Conservation (phyloP, 306 rosid genomes). For the Vachellia collinsii region DNA sequence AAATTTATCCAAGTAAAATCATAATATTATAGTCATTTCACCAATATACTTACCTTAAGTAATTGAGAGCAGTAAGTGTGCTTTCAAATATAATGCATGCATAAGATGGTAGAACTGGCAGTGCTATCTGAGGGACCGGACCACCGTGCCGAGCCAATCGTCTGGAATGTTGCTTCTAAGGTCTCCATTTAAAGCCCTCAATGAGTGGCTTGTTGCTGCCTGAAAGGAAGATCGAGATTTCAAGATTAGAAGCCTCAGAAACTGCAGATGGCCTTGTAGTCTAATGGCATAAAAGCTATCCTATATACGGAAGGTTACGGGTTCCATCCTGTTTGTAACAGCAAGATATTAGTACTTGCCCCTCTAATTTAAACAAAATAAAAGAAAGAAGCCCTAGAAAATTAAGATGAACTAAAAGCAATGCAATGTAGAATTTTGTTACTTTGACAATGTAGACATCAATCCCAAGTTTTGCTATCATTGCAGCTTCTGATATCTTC, state of each 20-base stretch:
- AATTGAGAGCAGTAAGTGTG: slow-evolving; percentile 1
- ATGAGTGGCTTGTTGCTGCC: slow-evolving; percentile 86
- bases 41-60: neutral
- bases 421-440: neutral
- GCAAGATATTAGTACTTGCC: no score
- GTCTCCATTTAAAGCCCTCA: slow-evolving; percentile 78
- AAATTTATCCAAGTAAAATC: neutral
- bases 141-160: slow-evolving; percentile 88
- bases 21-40: neutral
- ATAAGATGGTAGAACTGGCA: slow-evolving; percentile 9
- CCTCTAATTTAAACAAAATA: neutral
- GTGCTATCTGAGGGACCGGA: slow-evolving; percentile 53
- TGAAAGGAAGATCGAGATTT: slow-evolving; percentile 45
- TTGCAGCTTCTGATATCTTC: slow-evolving; percentile 85
- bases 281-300: no score
- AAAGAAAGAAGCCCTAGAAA: neutral
- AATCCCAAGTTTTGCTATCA: slow-evolving; percentile 88
- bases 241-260: slow-evolving; percentile 24
- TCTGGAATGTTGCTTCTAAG: slow-evolving; percentile 64
- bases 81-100: slow-evolving; percentile 3
- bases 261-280: neutral
- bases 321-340: no score
- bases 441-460: slow-evolving; percentile 87
- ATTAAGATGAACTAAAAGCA: slow-evolving; percentile 3
- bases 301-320: no score